Evolutionary conservation across 2,329 filamentous ascomycete species (phyloP), one percentile per base, ranked within the genome.

Genomic region (Dactylellina haptotyla): DNA sequence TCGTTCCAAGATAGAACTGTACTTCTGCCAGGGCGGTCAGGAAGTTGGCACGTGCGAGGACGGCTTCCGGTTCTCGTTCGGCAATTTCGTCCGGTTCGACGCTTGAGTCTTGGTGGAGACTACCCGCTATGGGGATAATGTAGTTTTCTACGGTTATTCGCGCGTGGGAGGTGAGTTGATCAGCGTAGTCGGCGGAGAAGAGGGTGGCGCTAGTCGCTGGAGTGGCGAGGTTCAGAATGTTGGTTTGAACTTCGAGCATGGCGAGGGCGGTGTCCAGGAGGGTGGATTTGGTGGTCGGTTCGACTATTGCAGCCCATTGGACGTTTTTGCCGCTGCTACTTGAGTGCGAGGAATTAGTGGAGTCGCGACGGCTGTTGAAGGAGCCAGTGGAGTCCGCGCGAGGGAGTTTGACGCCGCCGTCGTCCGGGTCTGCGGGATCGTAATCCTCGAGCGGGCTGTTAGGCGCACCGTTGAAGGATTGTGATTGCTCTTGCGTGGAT

Each of bases 191-290:
- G 26, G 23, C 10, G 1, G 67, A 34, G 20, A 73, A 66, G 6
- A 61, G 8, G n/a, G 25, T 54, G 1, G 16, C 18, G 2, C 53
- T 45, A 9, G 34, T 57, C 4, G 37, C 3, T 2, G 69, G 20
- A 4, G 61, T 57, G 3, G 53, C 50, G 23, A 67, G 54, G n/a
- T 8, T 28, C 23, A 73, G 26, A n/a, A 67, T 62, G 39, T 23
- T 62, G 46, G 69, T 73, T 30, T 74, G 63, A 16, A 63, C 74
- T 37, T 64, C 69, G 1, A 62, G 58, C 64, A 67, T 65, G 26
- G 69, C 67, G 4, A 76, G 34, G 3, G 66, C 51, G 32, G 75
- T 76, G 37, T 76, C 75, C 3, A 75, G 54, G 0, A 76, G 41
- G 5, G 69, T 65, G 16, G 30, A 25, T 30, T 61, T 58, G 8